Base-by-base conservation (phyloP, 495 filamentous ascomycete species). In the Trichoderma orchidacearum region DNA sequence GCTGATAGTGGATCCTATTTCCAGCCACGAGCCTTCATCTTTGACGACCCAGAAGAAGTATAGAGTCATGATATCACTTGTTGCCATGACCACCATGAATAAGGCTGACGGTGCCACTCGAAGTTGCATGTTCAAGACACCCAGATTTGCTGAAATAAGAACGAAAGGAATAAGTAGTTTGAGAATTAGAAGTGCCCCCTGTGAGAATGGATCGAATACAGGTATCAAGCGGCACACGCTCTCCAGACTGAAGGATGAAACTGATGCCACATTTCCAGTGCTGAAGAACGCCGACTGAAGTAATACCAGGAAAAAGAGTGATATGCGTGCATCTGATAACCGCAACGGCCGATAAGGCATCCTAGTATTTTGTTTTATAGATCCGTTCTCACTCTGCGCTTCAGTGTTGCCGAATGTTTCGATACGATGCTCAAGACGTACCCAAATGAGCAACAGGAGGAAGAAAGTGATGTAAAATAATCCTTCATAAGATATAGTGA, bases 11-110 rank as follows among this genome's bases (percentile, higher is more conserved):
- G 87, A 92, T 51, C 94, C 94, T 64, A 97, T 99, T 63, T 99
- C 94, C 54, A 99, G 72, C 94, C 94, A 99, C 32, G 84, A 89
- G 0, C 94, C 93, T 66, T 97, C 90, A 65, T 99, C 94, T 56
- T 83, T 84, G 6, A 99, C 94, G 66, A 95, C 85, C 79, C 85
- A 99, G 70, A 99, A 99, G 76, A 99, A 99, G 68, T 93, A 90
- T 55, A 99, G 75, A 4, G 94, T 97, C 63, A 97, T 75, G 48
- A 96, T 82, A 68, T 99, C 94, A 53, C 87, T 87, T 51, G 95
- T 80, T 15, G 89, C 85, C 84, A 95, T 95, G 41, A 94, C 89
- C 1, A 95, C 69, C 89, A 96, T 96, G 72, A 96, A 95, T 23
- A 99, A 74, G 17, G 88, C 89, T 23, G 86, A 87, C 8, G 83